Evolutionary conservation across 192 early-diverging fungal species (phyloP), one percentile per base, ranked within the genome.

Genomic region (Rhizoclosmatium sp.): DNA sequence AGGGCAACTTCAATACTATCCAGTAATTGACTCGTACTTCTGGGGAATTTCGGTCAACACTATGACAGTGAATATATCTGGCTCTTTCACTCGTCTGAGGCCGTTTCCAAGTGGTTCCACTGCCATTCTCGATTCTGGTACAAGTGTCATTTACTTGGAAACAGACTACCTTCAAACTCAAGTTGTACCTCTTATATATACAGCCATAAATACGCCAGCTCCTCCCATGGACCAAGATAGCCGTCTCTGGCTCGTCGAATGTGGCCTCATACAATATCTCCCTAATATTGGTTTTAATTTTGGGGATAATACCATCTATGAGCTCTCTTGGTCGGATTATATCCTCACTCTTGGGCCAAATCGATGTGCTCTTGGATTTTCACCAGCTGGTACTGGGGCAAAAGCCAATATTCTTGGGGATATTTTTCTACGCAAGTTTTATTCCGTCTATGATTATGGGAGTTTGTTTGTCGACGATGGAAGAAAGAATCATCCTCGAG

Each of bases 41-140:
- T 31, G 31, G 31, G 31, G 31, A 31, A 31, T 31, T 31, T 31
- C 31, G 31, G 31, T 31, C 31, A 31, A 31, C 56, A 21, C 12
- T 58, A 21, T 58, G 56, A 58, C 14, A 16, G 56, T 58, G 12
- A 31, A 31, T 31, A 31, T 31, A 31, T 31, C 31, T 31, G 56
- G 56, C 56, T 16, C 14, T 21, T 21, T 16, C 56, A 16, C 56
- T 14, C 14, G 14, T 14, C 14, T 58, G 12, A 31, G 31, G 31
- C 31, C 31, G 31, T 14, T 21, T 16, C 56, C 56, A 21, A 58
- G 56, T 21, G 12, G 14, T 14, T 58, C 56, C 12, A 47, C 16
- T n/a, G 16, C 3, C 21, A 47, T 69, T 16, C 46, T 69, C 42
- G 68, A 69, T 40, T 47, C 16, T 47, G 68, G 68, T 47, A 69